Conservation (phyloP, 306 rosid genomes). For the Cucurbita maxima region DNA sequence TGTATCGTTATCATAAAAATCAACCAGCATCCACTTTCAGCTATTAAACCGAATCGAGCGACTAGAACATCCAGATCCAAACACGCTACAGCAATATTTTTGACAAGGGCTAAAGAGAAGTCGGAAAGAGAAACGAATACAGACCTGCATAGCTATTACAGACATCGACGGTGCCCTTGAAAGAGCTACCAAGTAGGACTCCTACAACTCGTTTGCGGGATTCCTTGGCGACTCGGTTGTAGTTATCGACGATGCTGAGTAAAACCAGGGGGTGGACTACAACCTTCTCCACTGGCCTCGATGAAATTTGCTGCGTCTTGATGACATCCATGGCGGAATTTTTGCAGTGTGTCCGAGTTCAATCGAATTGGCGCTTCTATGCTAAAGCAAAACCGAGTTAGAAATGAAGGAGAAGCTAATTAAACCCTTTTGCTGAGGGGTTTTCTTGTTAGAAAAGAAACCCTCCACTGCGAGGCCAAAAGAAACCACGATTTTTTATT, state of each 20-base stretch:
- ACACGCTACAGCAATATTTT: not conserved
- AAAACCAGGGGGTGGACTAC: constrained; percentile 73
- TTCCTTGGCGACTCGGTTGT: constrained; percentile 77
- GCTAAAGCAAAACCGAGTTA: not conserved
- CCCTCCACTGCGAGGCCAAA: not conserved
- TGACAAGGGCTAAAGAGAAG: not conserved
- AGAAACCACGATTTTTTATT: not conserved
- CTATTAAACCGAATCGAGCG: not conserved
- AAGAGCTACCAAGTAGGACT: constrained; percentile 62
- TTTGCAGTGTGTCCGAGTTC: not conserved
- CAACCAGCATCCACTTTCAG: not conserved
- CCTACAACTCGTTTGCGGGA: constrained; percentile 80
- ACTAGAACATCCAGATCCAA: not conserved
- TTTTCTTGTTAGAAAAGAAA: constrained; percentile 7
- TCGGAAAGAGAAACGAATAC: not conserved
- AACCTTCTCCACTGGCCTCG: constrained; percentile 66
- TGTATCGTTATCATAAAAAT: not conserved
- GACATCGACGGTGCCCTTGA: constrained; percentile 76
- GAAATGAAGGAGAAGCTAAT: not conserved
- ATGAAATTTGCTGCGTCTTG: constrained; percentile 67
- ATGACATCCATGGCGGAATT: constrained; percentile 55
- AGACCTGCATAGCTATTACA: constrained; percentile 81
- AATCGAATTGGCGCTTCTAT: not conserved
- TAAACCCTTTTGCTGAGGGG: not conserved
- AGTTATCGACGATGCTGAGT: constrained; percentile 87